Conservation (phyloP, 2,329 filamentous ascomycete genomes). For the Dothidotthia symphoricarpi region DNA sequence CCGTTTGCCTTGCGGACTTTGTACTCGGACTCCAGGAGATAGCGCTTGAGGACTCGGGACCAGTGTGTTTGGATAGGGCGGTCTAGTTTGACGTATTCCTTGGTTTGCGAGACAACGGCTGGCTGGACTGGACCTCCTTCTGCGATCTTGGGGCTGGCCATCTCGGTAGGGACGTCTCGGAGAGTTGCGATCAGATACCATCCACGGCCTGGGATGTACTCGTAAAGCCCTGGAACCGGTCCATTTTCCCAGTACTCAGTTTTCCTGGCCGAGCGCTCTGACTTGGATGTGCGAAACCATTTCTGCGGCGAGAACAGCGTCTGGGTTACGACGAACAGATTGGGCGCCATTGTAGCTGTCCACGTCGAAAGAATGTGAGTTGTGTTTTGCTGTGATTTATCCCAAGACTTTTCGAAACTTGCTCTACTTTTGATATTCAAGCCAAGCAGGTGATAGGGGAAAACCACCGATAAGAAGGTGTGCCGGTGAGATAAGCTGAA, state of each 20-base stretch:
- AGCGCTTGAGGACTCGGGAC: slow-evolving; percentile 51
- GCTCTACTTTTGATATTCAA: no score
- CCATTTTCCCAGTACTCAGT: slow-evolving; percentile 50
- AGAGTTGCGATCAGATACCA: slow-evolving; percentile 51
- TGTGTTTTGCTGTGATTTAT: no score
- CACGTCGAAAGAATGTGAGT: no score
- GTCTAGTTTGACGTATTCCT: slow-evolving; percentile 30
- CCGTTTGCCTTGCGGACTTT: slow-evolving; percentile 48
- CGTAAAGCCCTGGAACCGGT: slow-evolving; percentile 52
- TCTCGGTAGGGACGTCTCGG: slow-evolving; percentile 24
- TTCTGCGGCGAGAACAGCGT: slow-evolving; percentile 50
- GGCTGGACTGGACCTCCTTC: slow-evolving; percentile 17
- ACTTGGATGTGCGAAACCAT: slow-evolving; percentile 48
- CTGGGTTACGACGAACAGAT: slow-evolving; percentile 52
- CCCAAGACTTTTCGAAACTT: no score
- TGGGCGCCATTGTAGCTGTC: slow-evolving; percentile 51
- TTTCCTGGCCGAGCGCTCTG: slow-evolving; percentile 41
- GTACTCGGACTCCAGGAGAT: slow-evolving; percentile 51
- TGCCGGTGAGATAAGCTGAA: no score
- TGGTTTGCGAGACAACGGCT: slow-evolving; percentile 7
- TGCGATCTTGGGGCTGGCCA: slow-evolving; percentile 20
- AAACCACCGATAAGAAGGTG: no score
- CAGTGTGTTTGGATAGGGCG: slow-evolving; percentile 44
- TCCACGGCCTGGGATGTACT: slow-evolving; percentile 51
- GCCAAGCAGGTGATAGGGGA: no score